Percentiles rank a stretch among this genome's conserved stretches.
Conservation (phyloP, 768 basidiomycete species). For the Tricholoma furcatifolium region DNA sequence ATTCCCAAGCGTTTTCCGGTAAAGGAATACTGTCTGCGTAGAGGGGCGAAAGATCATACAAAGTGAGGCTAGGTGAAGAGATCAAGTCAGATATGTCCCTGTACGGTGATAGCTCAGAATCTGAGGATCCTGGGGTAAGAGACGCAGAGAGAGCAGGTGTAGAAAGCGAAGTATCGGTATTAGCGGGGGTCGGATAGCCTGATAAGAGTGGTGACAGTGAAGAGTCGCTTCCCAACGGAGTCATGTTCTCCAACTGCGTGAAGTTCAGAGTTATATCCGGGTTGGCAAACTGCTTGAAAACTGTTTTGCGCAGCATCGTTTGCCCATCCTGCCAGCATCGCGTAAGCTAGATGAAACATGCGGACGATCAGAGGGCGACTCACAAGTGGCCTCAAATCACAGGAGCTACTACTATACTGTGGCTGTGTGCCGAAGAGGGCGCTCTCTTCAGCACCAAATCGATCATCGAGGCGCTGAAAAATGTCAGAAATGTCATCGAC, state of each 20-base stretch:
- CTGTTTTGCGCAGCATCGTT: neutral
- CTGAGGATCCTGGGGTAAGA: neutral
- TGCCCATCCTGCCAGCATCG: too few relatives aligned
- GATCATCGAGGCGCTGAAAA: neutral
- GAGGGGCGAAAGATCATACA: neutral
- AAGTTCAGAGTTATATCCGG: slow-evolving; percentile 7
- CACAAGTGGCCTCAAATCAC: neutral
- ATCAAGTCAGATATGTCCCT: neutral
- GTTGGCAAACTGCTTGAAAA: slow-evolving; percentile 4
- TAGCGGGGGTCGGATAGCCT: neutral
- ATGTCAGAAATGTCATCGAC: neutral
- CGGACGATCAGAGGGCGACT: neutral
- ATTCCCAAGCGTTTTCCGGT: neutral
- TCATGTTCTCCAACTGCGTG: slow-evolving; percentile 1
- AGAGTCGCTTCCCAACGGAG: neutral
- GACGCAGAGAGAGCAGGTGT: neutral
- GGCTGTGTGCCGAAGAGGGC: slow-evolving; percentile 4
- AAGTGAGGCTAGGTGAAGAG: neutral
- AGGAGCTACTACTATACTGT: neutral
- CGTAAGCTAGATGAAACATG: neutral
- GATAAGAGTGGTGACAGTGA: neutral
- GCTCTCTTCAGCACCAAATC: neutral
- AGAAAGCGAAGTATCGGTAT: neutral
- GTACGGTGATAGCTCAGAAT: neutral
- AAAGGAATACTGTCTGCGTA: neutral